Evolutionary conservation across 768 basidiomycete genomes (phyloP).

Genomic region (Suillus variegatus): DNA sequence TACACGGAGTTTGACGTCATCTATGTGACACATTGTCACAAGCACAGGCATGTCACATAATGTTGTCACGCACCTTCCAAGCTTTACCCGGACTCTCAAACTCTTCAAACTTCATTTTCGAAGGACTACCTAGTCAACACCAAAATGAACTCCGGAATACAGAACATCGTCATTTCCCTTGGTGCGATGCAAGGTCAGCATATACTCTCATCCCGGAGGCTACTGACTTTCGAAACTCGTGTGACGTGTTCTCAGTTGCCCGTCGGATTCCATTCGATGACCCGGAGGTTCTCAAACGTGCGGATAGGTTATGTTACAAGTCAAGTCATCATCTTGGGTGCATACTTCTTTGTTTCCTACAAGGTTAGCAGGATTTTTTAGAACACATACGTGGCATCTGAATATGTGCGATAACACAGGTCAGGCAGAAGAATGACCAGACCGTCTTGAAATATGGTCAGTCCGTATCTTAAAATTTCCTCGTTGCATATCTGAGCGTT

Average conservation of each 20-base stretch:
- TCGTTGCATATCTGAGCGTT: neutral
- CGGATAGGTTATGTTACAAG: constrained; percentile 79
- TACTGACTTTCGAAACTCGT: neutral
- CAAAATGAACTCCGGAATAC: constrained; percentile 72
- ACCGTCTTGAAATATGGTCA: constrained; percentile 93
- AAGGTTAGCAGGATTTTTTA: constrained; percentile 44
- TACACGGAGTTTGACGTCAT: constrained; percentile 5
- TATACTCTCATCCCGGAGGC: neutral
- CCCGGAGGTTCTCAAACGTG: constrained; percentile 77
- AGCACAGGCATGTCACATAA: constrained; percentile 17
- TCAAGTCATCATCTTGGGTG: constrained; percentile 68
- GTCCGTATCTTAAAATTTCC: constrained; percentile 25
- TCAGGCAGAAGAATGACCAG: constrained; percentile 94
- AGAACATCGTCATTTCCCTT: constrained; percentile 87
- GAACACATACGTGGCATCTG: neutral
- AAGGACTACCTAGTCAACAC: constrained; percentile 17
- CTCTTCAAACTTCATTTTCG: constrained; percentile 7
- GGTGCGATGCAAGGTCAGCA: constrained; percentile 85
- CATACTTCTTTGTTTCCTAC: constrained; percentile 80
- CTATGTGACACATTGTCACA: constrained; percentile 30
- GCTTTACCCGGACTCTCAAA: constrained; percentile 10
- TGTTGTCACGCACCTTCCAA: constrained; percentile 3
- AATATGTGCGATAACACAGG: constrained; percentile 50
- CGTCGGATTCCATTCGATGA: constrained; percentile 90
- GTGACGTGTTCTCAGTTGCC: constrained; percentile 59